A percentile compares a stretch with the other conserved stretches of the same genome.
phyloP scores from a whole-genome alignment of 1,284 basidiomycete species.

The Waitea zeae region DNA sequence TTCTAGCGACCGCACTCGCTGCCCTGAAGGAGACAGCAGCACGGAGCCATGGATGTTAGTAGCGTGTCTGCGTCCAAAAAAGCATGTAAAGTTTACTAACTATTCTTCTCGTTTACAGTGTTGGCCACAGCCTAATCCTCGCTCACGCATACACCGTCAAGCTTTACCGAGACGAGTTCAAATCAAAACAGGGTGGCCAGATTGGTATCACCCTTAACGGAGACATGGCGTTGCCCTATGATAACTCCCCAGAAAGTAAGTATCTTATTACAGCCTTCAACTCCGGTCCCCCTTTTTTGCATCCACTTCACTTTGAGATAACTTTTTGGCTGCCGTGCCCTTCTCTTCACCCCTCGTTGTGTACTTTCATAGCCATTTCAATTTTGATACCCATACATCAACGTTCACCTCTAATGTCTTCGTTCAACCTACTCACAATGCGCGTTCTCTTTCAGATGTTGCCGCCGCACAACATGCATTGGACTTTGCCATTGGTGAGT shows the following conservation, averaged over 20 bases:
- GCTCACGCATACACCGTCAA: slow-evolving; percentile 52
- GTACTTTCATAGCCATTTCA: too few relatives aligned
- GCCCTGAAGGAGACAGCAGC: slow-evolving; percentile 36
- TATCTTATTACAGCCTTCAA: slow-evolving; percentile 2
- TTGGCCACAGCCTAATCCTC: slow-evolving; percentile 51
- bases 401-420: too few relatives aligned
- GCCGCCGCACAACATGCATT: slow-evolving; percentile 23
- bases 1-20: slow-evolving; percentile 38
- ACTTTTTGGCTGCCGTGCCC: too few relatives aligned
- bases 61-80: neutral
- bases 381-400: too few relatives aligned
- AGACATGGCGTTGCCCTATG: slow-evolving; percentile 31
- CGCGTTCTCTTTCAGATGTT: slow-evolving; percentile 13
- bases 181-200: slow-evolving; percentile 31
- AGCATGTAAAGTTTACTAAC: neutral
- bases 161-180: slow-evolving; percentile 45
- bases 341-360: too few relatives aligned
- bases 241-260: slow-evolving; percentile 26
- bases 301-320: too few relatives aligned
- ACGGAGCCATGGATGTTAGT: slow-evolving; percentile 57
- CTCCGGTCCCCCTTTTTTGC: too few relatives aligned
- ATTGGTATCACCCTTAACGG: slow-evolving; percentile 44
- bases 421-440: too few relatives aligned
- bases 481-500: slow-evolving; percentile 14
- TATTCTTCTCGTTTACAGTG: slow-evolving; percentile 23